A percentile compares a stretch with the other conserved stretches of the same genome.
Conservation (phyloP, 495 filamentous ascomycete genomes). For the Hypomontagnella monticulosa region DNA sequence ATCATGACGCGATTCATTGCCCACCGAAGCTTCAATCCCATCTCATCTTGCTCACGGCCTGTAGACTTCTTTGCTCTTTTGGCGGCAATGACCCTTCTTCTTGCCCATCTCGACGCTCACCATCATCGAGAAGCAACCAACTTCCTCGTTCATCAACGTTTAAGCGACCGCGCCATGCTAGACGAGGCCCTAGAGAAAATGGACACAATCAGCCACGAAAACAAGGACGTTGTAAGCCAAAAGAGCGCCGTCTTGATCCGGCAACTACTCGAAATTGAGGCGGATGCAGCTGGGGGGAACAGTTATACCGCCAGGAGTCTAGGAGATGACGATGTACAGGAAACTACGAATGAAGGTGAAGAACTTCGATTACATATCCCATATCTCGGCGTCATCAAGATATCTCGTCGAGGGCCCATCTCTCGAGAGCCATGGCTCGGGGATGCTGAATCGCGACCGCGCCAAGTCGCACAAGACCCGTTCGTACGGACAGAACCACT, state of each 20-base stretch:
- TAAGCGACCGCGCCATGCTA: conserved; percentile 56
- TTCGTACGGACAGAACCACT: no score
- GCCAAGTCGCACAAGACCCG: background rate
- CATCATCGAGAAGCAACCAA: conserved; percentile 16
- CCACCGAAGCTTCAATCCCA: conserved; percentile 37
- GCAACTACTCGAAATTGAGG: conserved; percentile 50
- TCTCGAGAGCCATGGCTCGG: conserved; percentile 5
- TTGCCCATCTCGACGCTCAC: conserved; percentile 48
- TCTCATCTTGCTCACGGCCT: background rate
- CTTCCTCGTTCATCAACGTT: conserved; percentile 52
- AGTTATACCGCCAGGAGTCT: background rate
- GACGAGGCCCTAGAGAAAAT: conserved; percentile 55
- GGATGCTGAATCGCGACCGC: background rate
- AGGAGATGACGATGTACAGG: background rate
- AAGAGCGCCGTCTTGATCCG: conserved; percentile 49
- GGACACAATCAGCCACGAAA: conserved; percentile 43
- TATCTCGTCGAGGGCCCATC: conserved; percentile 6
- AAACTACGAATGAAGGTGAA: background rate
- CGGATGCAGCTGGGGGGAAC: conserved; percentile 39
- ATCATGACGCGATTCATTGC: conserved; percentile 40
- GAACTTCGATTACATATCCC: conserved; percentile 42
- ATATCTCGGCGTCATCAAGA: conserved; percentile 48
- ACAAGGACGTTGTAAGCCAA: conserved; percentile 47
- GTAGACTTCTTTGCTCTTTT: conserved; percentile 49
- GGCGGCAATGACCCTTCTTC: conserved; percentile 46